Conservation (phyloP, 164 flowering plant species). For the Kalanchoe fedtschenkoi region DNA sequence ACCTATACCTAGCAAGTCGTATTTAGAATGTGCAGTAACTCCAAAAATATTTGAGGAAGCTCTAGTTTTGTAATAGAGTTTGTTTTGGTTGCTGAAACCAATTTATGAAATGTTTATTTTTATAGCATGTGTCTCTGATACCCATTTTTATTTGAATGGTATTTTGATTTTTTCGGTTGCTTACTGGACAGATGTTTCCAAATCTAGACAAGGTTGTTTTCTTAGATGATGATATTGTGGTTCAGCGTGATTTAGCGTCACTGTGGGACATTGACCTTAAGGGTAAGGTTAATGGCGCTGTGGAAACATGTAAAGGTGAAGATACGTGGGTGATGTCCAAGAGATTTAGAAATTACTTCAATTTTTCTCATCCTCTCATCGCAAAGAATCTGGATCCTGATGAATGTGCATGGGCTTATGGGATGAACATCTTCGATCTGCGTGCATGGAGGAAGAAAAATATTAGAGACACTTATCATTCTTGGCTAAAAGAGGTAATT, state of each 20-base stretch:
- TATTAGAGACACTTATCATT: conserved; percentile 38
- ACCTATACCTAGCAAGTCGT: no score
- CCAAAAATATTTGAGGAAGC: no score
- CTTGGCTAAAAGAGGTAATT: conserved; percentile 55
- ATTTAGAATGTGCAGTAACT: no score
- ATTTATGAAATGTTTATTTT: no score
- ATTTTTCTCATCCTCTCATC: conserved; percentile 13
- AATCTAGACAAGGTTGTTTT: conserved; percentile 59
- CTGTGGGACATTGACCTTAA: conserved; percentile 59
- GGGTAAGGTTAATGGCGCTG: conserved; percentile 58
- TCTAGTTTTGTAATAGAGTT: no score
- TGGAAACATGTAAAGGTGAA: conserved; percentile 27
- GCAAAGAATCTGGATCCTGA: conserved; percentile 28
- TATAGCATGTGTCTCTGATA: no score
- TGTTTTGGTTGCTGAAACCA: no score
- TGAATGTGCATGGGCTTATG: conserved; percentile 56
- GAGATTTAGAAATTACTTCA: conserved; percentile 16
- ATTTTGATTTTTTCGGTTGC: neutral
- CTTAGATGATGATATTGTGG: conserved; percentile 67
- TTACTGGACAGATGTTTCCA: conserved; percentile 54
- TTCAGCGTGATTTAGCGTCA: conserved; percentile 57
- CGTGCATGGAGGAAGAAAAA: conserved; percentile 55
- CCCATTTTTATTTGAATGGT: no score
- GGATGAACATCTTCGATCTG: conserved; percentile 65
- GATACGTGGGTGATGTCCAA: conserved; percentile 23